phyloP scores from a whole-genome alignment of 805 yeast species.

The Candida caryicola region DNA sequence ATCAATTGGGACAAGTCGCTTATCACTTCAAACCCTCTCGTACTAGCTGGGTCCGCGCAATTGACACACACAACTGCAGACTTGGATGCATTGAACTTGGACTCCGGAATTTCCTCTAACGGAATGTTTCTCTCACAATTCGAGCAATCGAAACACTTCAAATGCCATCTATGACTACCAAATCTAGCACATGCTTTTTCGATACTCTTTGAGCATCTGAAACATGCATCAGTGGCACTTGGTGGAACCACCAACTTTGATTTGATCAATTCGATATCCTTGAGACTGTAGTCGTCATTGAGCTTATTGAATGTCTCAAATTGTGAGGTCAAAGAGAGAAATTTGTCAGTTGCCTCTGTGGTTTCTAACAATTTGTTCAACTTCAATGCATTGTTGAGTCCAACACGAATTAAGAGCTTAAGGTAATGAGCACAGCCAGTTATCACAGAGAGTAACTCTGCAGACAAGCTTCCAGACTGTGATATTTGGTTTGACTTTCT shows the following conservation, averaged over 20 bases:
- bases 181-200: slow-evolving; percentile 77
- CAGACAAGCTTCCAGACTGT: slow-evolving; percentile 48
- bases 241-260: slow-evolving; percentile 46
- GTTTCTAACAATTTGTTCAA: slow-evolving; percentile 57
- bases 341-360: slow-evolving; percentile 59
- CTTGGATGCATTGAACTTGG: slow-evolving; percentile 41
- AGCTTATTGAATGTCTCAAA: slow-evolving; percentile 17
- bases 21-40: slow-evolving; percentile 57
- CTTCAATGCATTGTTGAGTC: slow-evolving; percentile 73
- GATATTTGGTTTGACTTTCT: slow-evolving; percentile 52
- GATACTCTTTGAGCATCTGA: slow-evolving; percentile 66
- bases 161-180: slow-evolving; percentile 76
- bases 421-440: slow-evolving; percentile 92
- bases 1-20: slow-evolving; percentile 71
- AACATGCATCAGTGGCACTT: slow-evolving; percentile 75
- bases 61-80: slow-evolving; percentile 52
- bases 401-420: slow-evolving; percentile 77
- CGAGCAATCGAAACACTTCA: slow-evolving; percentile 66
- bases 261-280: slow-evolving; percentile 11
- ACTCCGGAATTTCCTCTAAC: slow-evolving; percentile 38
- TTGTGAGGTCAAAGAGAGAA: slow-evolving; percentile 46
- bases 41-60: slow-evolving; percentile 50
- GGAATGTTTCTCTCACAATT: slow-evolving; percentile 45
- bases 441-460: slow-evolving; percentile 72
- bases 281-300: slow-evolving; percentile 4